Evolutionary conservation across 139 green algal genomes (phyloP), one percentile per base, ranked within the genome.

Genomic region (Eudorina sp.): DNA sequence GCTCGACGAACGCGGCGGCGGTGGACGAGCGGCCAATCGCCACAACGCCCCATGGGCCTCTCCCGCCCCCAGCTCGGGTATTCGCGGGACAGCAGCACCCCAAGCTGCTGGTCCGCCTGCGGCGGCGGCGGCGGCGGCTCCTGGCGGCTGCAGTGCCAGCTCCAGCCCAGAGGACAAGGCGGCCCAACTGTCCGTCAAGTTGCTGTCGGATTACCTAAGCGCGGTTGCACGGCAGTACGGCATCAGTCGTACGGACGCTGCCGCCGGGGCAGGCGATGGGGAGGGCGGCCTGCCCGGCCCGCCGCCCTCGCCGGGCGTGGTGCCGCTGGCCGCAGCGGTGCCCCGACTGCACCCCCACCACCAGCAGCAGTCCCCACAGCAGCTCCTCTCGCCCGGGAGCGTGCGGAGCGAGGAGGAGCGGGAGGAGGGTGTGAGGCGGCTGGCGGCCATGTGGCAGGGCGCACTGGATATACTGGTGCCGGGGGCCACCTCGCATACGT

Each of bases 101-200:
- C n/a, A n/a, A n/a, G n/a, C n/a, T n/a, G n/a, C n/a, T n/a, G n/a
- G n/a, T n/a, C n/a, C n/a, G n/a, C n/a, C n/a, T n/a, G n/a, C n/a
- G 38, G 23, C 51, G 31, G 41, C 43, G 29, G 70, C 70, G 40
- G 70, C 70, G 68, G 18, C 34, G 68, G 19, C 3, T 40, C 41
- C 2, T 29, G 68, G 46, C 41, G n/a, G 27, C 45, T 58, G 74
- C 53, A 21, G 18, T 41, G 79, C 69, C 1, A 89, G 70, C 41
- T 85, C 75, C 25, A 92, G 83, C 6, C 85, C 91, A 2, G 90
- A 95, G 41, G 92, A 95, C 66, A 95, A 95, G 73, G 93, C 92
- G 23, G 84, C 76, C 4, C 92, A 95, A 76, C 89, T 94, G 31
- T 91, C 90, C 1, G 88, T 94, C 0, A 90, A 90, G 77, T 66